phyloP scores from a whole-genome alignment of 805 yeast genomes.

The Suhomyces faveliae region DNA sequence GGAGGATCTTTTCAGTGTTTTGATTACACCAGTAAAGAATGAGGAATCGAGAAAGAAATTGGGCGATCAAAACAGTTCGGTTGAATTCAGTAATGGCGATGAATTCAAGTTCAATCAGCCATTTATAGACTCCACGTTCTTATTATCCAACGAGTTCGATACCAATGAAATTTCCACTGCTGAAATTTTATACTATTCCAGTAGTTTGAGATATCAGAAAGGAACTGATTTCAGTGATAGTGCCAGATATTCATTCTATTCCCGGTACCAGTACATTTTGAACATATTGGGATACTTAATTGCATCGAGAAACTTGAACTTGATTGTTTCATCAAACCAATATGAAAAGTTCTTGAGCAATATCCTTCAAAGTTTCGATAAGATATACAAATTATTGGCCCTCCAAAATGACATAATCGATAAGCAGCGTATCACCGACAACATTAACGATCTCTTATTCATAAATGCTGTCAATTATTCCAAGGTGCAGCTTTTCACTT shows the following conservation, averaged over 20 bases:
- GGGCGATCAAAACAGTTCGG: conserved; percentile 30
- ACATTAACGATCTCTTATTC: conserved; percentile 43
- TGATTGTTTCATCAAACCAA: conserved; percentile 17
- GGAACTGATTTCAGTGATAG: conserved; percentile 54
- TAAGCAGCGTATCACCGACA: conserved; percentile 50
- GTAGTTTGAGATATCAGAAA: conserved; percentile 34
- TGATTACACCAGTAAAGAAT: conserved; percentile 44
- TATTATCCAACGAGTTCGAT: conserved; percentile 48
- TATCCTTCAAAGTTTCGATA: conserved; percentile 54
- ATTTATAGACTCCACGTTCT: conserved; percentile 60
- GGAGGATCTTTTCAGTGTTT: conserved; percentile 45
- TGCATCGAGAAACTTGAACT: conserved; percentile 19
- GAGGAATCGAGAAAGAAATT: conserved; percentile 46
- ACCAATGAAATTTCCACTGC: conserved; percentile 78
- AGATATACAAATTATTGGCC: conserved; percentile 55
- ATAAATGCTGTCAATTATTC: conserved; percentile 49
- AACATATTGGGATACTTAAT: conserved; percentile 50
- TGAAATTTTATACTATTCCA: conserved; percentile 57
- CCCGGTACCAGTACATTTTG: conserved; percentile 70
- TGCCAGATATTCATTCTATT: conserved; percentile 67
- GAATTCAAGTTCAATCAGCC: conserved; percentile 62
- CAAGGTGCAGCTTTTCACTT: conserved; percentile 58
- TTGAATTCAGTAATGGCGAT: conserved; percentile 54
- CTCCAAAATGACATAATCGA: conserved; percentile 51
- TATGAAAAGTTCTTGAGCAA: conserved; percentile 32